Evolutionary conservation across 768 basidiomycete genomes (phyloP), one percentile per base, ranked within the genome.

Genomic region (Strobilomyces dryophilus): DNA sequence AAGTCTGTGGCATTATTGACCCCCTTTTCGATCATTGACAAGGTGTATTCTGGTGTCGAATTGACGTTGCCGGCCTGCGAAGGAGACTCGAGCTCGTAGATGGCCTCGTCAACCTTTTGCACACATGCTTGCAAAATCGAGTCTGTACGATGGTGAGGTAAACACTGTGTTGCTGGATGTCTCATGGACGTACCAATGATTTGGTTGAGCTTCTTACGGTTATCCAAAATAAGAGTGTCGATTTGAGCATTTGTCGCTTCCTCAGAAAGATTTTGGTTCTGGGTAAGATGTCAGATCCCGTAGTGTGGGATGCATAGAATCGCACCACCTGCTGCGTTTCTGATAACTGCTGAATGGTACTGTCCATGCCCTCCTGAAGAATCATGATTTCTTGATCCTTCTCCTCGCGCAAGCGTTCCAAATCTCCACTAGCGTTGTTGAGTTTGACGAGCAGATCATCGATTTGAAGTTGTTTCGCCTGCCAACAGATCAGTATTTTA

Each of bases 21-120:
- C 2, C 93, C 88, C 73, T 98, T 98, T 71, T 99, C 97, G 65
- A 98, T 92, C 88, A 98, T 95, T 1, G 97, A 97, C 17, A 98
- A 76, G 1, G 94, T 95, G 68, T 98, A 98, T 68, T 98, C 95
- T 4, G 97, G 97, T 0, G 97, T 98, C n/a, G 95, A 92, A 66
- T 91, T 95, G 61, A 87, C 80, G 71, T 98, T 98, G 35, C 95
- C 97, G 5, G 89, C 88, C 63, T 93, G 91, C 37, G 90, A 88
- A 3, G 93, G 92, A 4, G 97, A 97, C 70, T 99, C 95, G 39
- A 99, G 80, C 70, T 98, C 97, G 71, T 98, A 99, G 61, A 98
- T 91, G 6, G 92, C 82, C 64, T 98, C 95, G 60, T 99, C 97
- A 24, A 99, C 87, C 71, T 98, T 98, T 60, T 94, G 89, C 29